Evolutionary conservation across 164 flowering plant species (phyloP), one percentile per base, ranked within the genome.

Genomic region (Chimonanthus praecox): DNA sequence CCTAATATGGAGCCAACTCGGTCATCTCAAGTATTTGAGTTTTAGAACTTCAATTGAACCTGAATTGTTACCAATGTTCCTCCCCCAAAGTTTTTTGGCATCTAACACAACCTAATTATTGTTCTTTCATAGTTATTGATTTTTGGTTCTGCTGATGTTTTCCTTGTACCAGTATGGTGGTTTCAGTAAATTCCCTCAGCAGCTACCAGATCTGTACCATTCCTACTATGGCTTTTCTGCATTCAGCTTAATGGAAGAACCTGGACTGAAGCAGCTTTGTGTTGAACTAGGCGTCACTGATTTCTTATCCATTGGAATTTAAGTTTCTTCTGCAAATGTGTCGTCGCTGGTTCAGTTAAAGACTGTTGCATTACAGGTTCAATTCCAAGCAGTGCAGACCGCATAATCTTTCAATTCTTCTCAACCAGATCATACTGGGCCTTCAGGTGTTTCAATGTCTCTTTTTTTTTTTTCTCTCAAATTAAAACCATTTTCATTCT

Each of bases 141-240:
- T 49, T 20, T 54, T 8, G 20, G 43, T 49, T 66, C 47, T 76
- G 61, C 67, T 69, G 47, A 61, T 61, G 74, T 49, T 72, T 33
- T 33, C 33, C 64, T 46, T 73, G 72, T n/a, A 5, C 50, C 87
- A 92, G 97, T 90, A 84, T 80, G 98, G 99, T 68, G 99, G 99
- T 64, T 93, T 92, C 86, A 86, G 98, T 71, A 96, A 96, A 79
- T 88, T 82, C 72, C 97, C 99, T 0, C 73, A 85, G 50, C 70
- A 82, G 58, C 74, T 87, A 47, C 97, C 98, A 51, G 99, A 96
- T 82, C 82, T 96, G 4, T 94, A 94, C 74, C 99, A 96, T 82
- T 85, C 95, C 58, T 92, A 84, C 77, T 94, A 89, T 75, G 97
- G 98, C 8, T 80, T 85, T 21, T 77, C 89, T 15, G 99, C 97